phyloP scores from a whole-genome alignment of 805 yeast genomes.

The Metschnikowia lunata region DNA sequence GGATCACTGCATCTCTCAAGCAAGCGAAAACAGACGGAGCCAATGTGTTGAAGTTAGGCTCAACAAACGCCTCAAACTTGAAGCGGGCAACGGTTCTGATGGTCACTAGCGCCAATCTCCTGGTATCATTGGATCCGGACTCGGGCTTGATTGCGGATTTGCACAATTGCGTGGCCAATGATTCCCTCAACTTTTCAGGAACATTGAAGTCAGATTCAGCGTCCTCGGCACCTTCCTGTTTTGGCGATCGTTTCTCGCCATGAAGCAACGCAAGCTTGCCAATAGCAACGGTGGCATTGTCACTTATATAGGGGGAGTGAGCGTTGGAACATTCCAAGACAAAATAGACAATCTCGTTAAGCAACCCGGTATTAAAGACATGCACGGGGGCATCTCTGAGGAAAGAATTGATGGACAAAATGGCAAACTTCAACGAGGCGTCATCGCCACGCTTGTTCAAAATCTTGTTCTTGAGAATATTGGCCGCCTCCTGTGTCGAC shows the following conservation, averaged over 20 bases:
- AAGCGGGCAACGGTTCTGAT: slow-evolving; percentile 69
- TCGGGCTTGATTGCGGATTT: slow-evolving; percentile 46
- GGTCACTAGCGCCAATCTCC: slow-evolving; percentile 74
- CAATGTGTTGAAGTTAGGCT: slow-evolving; percentile 50
- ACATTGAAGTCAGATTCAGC: slow-evolving; percentile 32
- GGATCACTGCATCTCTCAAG: slow-evolving; percentile 83
- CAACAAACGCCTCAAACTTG: slow-evolving; percentile 47
- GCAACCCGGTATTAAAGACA: slow-evolving; percentile 49
- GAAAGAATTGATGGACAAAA: slow-evolving; percentile 74
- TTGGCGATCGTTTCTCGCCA: slow-evolving; percentile 33
- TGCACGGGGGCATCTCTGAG: slow-evolving; percentile 71
- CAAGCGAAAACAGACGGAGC: slow-evolving; percentile 76
- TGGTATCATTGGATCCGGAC: slow-evolving; percentile 65
- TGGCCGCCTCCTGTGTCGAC: slow-evolving; percentile 57
- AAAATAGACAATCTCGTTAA: slow-evolving; percentile 46
- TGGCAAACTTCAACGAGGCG: slow-evolving; percentile 51
- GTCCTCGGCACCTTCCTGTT: slow-evolving; percentile 12
- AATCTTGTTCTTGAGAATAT: slow-evolving; percentile 57
- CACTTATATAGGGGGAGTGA: slow-evolving; percentile 52
- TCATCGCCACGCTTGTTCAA: slow-evolving; percentile 40
- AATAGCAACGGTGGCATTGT: slow-evolving; percentile 71
- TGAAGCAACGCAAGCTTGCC: slow-evolving; percentile 70
- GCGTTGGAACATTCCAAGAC: slow-evolving; percentile 43
- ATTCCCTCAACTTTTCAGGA: slow-evolving; percentile 36
- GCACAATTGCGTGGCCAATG: slow-evolving; percentile 52